Evolutionary conservation across 176 grass and related monocot genomes (phyloP), one percentile per base, ranked within the genome.

Genomic region (Elaeis guineensis): DNA sequence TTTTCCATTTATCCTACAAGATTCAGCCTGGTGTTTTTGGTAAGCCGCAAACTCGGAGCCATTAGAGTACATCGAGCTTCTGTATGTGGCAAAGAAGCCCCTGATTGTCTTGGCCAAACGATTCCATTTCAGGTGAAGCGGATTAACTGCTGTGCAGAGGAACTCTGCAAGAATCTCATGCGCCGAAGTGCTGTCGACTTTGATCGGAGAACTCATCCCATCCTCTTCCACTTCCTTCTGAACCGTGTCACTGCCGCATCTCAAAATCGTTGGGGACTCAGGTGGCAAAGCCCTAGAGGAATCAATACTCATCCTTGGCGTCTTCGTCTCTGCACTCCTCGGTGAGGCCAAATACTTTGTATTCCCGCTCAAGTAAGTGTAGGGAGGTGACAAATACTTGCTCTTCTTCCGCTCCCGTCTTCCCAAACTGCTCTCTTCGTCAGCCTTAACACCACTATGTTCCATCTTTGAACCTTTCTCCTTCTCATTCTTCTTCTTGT

Each of bases 341-440:
- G 26, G 24, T 0, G 17, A 60, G 14, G 20, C 3, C 11, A 58
- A 32, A 2, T n/a, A 49, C 25, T 62, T 62, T 2, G 4, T 8
- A 2, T 17, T 2, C 3, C 55, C 26, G 16, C 17, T 39, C 39
- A 84, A 1, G 11, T 77, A 17, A 72, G 75, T 83, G 75, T 88
- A 97, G 0, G 92, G 92, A 44, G 78, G 78, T 8, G 84, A 97
- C 1, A 97, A 69, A 58, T 97, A 97, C 62, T 78, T 90, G 70
- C 92, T 97, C 84, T 69, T 87, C 81, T 97, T 91, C 39, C 87
- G 58, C 57, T 82, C 55, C 14, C 92, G 73, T 72, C 76, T 84
- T 61, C 51, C 52, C 0, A 77, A 87, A 17, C 20, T 25, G 17
- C 16, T 15, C 16, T 61, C 49, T 50, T 65, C 25, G 15, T 54